Conservation (phyloP, 345 rosid genomes). For the Raphanus sativus region DNA sequence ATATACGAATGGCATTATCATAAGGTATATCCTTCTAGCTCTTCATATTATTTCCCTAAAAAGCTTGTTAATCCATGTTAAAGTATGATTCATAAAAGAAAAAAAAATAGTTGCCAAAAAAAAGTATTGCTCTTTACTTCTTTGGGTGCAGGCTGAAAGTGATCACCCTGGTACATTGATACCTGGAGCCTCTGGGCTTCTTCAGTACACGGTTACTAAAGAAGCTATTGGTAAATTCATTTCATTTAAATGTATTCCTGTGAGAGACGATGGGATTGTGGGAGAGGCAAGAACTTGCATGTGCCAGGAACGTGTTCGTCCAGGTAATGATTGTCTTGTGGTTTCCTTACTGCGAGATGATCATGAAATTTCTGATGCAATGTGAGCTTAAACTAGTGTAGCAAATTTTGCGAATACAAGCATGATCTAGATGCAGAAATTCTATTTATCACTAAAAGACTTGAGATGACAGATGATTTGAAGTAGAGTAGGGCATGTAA, state of each 20-base stretch:
- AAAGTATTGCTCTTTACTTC: slow-evolving; percentile 10
- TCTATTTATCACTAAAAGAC: neutral
- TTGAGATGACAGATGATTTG: slow-evolving; percentile 9
- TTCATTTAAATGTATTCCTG: slow-evolving; percentile 84
- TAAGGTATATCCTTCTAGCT: slow-evolving; percentile 57
- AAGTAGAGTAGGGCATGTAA: slow-evolving; percentile 15
- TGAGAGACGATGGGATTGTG: slow-evolving; percentile 78
- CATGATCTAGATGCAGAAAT: slow-evolving; percentile 1
- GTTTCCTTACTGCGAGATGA: slow-evolving; percentile 13
- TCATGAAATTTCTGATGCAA: neutral
- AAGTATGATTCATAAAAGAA: neutral
- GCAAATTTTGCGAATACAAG: neutral
- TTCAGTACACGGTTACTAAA: slow-evolving; percentile 68
- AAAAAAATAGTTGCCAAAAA: neutral
- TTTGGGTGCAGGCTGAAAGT: slow-evolving; percentile 57
- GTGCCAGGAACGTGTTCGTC: slow-evolving; percentile 84
- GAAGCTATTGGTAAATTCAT: slow-evolving; percentile 87
- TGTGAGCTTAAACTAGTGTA: neutral
- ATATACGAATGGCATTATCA: slow-evolving; percentile 83
- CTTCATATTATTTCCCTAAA: slow-evolving; percentile 12
- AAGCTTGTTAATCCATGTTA: slow-evolving; percentile 4
- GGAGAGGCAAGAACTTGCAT: slow-evolving; percentile 86
- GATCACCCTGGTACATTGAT: slow-evolving; percentile 58
- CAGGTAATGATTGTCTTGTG: slow-evolving; percentile 56
- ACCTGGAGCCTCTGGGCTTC: slow-evolving; percentile 69